A percentile compares a stretch with the other conserved stretches of the same genome.
These are phyloP conservation scores for Coemansia sp. DNA, from an alignment of 192 early-diverging fungal species.

Conservation along the genomic window DNA sequence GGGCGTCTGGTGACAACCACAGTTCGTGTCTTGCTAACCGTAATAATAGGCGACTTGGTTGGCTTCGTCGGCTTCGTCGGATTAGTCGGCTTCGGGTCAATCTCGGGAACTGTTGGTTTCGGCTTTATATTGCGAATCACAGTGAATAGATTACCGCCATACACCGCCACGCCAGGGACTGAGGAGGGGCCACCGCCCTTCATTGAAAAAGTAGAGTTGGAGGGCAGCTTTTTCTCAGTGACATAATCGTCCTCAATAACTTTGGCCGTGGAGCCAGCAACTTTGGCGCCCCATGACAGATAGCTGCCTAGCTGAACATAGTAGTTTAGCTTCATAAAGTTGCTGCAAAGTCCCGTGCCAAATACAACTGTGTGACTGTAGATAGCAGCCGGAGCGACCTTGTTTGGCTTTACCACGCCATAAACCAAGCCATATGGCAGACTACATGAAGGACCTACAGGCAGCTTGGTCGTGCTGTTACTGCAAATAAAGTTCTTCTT, in stretches of 20 bases:
- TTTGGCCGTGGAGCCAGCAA: not conserved
- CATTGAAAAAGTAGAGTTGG: constrained; percentile 6
- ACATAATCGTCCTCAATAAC: not conserved
- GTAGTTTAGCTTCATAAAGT: constrained; percentile 30
- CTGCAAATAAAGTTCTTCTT: constrained; percentile 32
- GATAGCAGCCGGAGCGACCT: constrained; percentile 27
- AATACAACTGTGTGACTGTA: constrained; percentile 52
- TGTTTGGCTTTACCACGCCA: constrained; percentile 15
- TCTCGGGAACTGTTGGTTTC: not conserved
- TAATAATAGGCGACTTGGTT: not conserved
- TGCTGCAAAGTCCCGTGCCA: constrained; percentile 35
- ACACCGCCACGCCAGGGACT: constrained; percentile 21
- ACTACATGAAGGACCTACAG: constrained; percentile 23
- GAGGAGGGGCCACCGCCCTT: not conserved
- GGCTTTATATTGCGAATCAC: constrained; percentile 7
- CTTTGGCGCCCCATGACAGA: constrained; percentile 33
- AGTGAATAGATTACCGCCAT: constrained; percentile 37
- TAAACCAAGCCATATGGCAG: constrained; percentile 41
- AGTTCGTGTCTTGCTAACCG: constrained; percentile 1
- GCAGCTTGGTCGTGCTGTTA: constrained; percentile 3
- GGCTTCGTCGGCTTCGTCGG: not conserved
- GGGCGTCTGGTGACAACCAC: not conserved
- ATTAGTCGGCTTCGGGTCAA: not conserved
- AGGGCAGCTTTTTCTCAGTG: constrained; percentile 21
- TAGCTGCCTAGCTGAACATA: constrained; percentile 38